phyloP scores from a whole-genome alignment of 2,329 filamentous ascomycete genomes.

The Xylaria sp. region DNA sequence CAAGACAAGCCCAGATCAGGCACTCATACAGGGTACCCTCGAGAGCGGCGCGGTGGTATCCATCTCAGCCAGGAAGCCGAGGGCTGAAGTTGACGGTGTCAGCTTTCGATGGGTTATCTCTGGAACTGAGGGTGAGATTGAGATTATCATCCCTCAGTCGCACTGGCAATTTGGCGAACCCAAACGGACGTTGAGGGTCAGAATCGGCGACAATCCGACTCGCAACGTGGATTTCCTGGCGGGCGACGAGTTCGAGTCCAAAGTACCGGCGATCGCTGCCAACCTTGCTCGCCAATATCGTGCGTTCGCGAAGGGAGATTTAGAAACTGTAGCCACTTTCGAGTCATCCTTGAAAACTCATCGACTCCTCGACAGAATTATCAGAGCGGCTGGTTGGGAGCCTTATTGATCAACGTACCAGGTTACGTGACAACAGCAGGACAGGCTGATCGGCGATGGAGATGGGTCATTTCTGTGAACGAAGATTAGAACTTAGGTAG shows the following conservation, averaged over 20 bases:
- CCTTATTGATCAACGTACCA: slow-evolving; percentile 20
- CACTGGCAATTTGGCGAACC: slow-evolving; percentile 40
- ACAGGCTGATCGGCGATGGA: background rate
- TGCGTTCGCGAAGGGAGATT: slow-evolving; percentile 41
- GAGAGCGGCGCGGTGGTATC: slow-evolving; percentile 48
- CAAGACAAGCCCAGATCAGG: slow-evolving; percentile 51
- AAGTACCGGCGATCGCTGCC: slow-evolving; percentile 30
- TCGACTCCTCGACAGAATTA: slow-evolving; percentile 40
- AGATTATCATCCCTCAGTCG: slow-evolving; percentile 39
- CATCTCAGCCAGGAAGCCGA: slow-evolving; percentile 44
- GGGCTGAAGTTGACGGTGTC: slow-evolving; percentile 39
- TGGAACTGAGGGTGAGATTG: slow-evolving; percentile 53
- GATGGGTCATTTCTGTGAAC: background rate
- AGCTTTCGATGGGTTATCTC: slow-evolving; percentile 52
- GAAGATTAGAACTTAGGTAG: background rate
- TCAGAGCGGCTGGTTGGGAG: slow-evolving; percentile 45
- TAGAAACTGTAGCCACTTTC: slow-evolving; percentile 37
- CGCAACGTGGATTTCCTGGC: slow-evolving; percentile 32
- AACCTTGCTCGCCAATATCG: slow-evolving; percentile 42
- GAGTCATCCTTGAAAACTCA: slow-evolving; percentile 43
- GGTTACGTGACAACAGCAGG: background rate
- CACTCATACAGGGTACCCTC: slow-evolving; percentile 51
- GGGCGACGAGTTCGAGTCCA: slow-evolving; percentile 25
- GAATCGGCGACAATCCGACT: slow-evolving; percentile 30
- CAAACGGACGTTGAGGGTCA: slow-evolving; percentile 38